Evolutionary conservation across 2,329 filamentous ascomycete genomes (phyloP).

Genomic region (Fusarium neocosmosporiellum): DNA sequence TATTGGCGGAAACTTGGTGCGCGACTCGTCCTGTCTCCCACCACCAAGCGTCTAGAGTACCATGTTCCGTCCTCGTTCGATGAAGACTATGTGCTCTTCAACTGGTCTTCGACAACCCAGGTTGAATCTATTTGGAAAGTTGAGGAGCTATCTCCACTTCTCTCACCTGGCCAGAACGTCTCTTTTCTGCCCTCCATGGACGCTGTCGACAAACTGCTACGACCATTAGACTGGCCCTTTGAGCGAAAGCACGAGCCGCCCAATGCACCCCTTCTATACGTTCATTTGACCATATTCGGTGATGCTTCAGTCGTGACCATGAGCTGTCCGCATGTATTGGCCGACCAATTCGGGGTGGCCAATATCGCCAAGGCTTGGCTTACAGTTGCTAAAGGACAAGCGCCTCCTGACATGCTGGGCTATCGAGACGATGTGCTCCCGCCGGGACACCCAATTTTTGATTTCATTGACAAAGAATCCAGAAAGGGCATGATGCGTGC

Average conservation of each 20-base stretch:
- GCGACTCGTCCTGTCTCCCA: not conserved
- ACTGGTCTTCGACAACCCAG: conserved; percentile 1
- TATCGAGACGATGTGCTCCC: not conserved
- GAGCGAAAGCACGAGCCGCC: conserved; percentile 15
- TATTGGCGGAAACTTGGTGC: conserved; percentile 10
- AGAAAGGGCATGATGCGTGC: conserved; percentile 1
- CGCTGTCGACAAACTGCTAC: not conserved
- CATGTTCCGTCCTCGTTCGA: conserved; percentile 2
- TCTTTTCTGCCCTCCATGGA: conserved; percentile 6
- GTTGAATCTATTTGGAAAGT: not conserved
- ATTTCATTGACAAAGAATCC: rapidly evolving
- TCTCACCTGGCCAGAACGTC: not conserved
- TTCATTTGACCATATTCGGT: conserved; percentile 1
- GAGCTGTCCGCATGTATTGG: conserved; percentile 6
- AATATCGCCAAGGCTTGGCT: conserved; percentile 20
- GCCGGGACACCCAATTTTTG: not conserved
- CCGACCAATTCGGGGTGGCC: conserved; percentile 9
- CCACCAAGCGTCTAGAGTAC: not conserved
- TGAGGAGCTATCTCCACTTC: not conserved
- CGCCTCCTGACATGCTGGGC: not conserved
- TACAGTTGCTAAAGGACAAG: not conserved
- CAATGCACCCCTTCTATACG: conserved; percentile 1
- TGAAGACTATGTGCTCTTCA: conserved; percentile 3
- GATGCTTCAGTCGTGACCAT: not conserved
- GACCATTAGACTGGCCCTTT: conserved; percentile 7